phyloP scores from a whole-genome alignment of 2,329 filamentous ascomycete species.

The Aspergillus persii region DNA sequence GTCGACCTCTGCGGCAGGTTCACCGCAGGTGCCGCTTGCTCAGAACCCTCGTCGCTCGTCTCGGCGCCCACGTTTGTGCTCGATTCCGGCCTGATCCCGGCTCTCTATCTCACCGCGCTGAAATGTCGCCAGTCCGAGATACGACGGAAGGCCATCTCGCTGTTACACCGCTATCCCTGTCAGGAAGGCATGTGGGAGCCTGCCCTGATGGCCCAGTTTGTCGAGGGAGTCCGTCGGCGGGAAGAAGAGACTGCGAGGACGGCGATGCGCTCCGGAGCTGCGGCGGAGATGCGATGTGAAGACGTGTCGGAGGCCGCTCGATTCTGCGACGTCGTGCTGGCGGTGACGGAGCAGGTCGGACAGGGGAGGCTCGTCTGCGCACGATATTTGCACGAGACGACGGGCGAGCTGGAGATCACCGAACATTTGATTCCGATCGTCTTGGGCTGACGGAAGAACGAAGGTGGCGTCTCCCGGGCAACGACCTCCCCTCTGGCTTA shows the following conservation, averaged over 20 bases:
- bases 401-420: background rate
- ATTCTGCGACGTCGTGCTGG: constrained; percentile 1
- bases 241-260: background rate
- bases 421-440: background rate
- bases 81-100: constrained; percentile 1
- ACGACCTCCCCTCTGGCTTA: no score
- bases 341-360: background rate
- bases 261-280: background rate
- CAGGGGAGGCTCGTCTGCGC: constrained; percentile 1
- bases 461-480: background rate
- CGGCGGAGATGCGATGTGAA: background rate
- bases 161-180: background rate
- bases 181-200: constrained; percentile 9
- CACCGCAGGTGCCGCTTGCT: background rate
- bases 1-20: background rate
- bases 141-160: background rate
- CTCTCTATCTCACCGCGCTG: constrained; percentile 1
- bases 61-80: background rate
- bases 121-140: background rate
- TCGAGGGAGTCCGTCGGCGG: background rate
- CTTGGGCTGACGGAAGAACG: background rate
- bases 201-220: constrained; percentile 1
- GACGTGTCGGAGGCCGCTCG: constrained; percentile 1
- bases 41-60: background rate
- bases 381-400: constrained; percentile 2